These are phyloP conservation scores for Thinopyrum elongatum DNA, from an alignment of 176 grass and related monocot species.

Conservation along the genomic window DNA sequence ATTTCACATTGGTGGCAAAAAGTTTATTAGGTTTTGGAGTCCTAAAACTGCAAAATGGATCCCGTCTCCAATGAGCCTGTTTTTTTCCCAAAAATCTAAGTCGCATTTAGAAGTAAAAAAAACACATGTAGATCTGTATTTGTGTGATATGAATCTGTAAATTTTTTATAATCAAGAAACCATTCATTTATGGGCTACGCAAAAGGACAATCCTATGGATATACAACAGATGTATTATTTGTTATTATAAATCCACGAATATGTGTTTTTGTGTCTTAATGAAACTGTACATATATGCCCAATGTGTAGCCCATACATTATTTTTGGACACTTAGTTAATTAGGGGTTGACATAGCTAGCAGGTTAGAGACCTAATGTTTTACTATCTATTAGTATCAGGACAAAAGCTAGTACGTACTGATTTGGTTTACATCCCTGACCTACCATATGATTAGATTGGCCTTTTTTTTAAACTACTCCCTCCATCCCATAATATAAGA, in stretches of 20 bases:
- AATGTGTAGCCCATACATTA: not conserved
- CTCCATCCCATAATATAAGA: too few species aligned
- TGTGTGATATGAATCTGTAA: not conserved
- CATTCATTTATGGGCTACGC: not conserved
- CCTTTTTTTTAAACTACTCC: not conserved
- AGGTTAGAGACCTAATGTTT: not conserved
- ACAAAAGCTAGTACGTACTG: not conserved
- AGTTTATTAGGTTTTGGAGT: too few species aligned
- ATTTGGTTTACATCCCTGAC: not conserved
- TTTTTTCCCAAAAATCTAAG: not conserved
- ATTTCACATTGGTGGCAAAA: not conserved
- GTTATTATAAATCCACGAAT: not conserved
- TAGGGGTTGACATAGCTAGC: not conserved
- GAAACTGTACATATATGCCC: not conserved
- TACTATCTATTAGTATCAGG: not conserved
- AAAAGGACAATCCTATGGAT: not conserved
- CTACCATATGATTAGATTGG: not conserved
- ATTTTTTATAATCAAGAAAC: not conserved
- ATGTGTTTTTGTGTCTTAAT: not conserved
- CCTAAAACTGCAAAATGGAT: too few species aligned
- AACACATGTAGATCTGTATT: not conserved
- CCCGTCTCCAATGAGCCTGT: not conserved
- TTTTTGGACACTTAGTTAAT: not conserved
- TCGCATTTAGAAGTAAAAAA: too few species aligned
- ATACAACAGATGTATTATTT: not conserved